These are phyloP conservation scores for Suillus variegatus DNA, from an alignment of 768 basidiomycete genomes.

Conservation along the genomic window DNA sequence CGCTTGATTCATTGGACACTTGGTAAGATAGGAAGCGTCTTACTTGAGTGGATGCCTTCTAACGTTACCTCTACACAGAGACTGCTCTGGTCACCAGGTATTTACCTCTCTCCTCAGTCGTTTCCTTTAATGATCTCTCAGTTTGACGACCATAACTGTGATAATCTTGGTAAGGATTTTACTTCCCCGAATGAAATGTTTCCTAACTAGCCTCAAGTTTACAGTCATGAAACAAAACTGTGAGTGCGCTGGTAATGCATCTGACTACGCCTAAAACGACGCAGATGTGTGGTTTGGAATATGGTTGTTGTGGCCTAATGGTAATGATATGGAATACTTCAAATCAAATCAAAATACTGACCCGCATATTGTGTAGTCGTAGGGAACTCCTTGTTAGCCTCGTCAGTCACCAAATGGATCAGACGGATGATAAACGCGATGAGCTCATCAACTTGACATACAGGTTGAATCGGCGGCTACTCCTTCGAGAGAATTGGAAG, in stretches of 20 bases:
- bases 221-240: neutral
- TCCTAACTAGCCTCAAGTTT: neutral
- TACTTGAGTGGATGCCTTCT: neutral
- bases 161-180: neutral
- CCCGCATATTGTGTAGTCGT: neutral
- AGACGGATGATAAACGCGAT: neutral
- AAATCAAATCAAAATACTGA: neutral
- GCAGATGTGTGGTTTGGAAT: neutral
- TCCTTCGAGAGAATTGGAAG: neutral
- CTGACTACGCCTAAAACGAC: neutral
- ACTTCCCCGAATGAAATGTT: neutral
- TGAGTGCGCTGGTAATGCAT: neutral
- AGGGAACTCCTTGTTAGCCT: slow-evolving; percentile 1
- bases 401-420: neutral
- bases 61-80: neutral
- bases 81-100: neutral
- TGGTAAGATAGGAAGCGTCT: neutral
- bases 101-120: neutral
- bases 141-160: neutral
- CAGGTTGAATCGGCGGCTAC: neutral
- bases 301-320: neutral
- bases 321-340: neutral
- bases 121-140: neutral
- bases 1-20: slow-evolving; percentile 1
- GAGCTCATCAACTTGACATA: neutral